Evolutionary conservation across 2,329 filamentous ascomycete species (phyloP).

Genomic region (Phyllosticta capitalensis): DNA sequence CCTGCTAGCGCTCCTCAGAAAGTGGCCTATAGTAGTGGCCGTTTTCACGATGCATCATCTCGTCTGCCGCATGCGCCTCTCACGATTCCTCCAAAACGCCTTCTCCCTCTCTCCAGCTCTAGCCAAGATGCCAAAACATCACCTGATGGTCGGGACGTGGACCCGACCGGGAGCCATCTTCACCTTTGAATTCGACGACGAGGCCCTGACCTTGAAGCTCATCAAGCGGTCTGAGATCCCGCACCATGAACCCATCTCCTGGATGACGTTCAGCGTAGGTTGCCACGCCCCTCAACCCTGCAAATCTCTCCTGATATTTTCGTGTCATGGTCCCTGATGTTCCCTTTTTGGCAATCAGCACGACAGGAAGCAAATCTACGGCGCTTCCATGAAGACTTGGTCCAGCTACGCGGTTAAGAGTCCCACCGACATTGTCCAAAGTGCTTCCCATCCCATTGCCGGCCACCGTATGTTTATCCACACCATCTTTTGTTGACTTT

Average conservation of each 20-base stretch:
- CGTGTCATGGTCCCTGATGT: not conserved
- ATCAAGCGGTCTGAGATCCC: slow-evolving; percentile 76
- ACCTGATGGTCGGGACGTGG: slow-evolving; percentile 89
- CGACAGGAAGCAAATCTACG: slow-evolving; percentile 74
- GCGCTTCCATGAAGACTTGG: slow-evolving; percentile 91
- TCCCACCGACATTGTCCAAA: slow-evolving; percentile 66
- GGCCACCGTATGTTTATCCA: slow-evolving; percentile 54
- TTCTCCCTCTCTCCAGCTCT: not conserved
- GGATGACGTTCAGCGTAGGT: slow-evolving; percentile 82
- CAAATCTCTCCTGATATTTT: not conserved
- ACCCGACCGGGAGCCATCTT: slow-evolving; percentile 83
- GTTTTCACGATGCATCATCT: slow-evolving; percentile 1
- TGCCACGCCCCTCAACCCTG: not conserved
- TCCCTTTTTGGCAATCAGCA: slow-evolving; percentile 44
- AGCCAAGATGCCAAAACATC: slow-evolving; percentile 58
- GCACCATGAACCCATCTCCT: slow-evolving; percentile 78
- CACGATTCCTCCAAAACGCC: not conserved
- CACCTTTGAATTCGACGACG: slow-evolving; percentile 79
- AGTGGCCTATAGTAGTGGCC: not conserved
- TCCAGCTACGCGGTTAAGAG: slow-evolving; percentile 68
- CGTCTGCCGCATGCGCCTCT: not conserved
- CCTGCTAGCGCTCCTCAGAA: slow-evolving; percentile 1
- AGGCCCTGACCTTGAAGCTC: slow-evolving; percentile 61
- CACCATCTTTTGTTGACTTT: slow-evolving; percentile 9
- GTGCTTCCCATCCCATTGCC: slow-evolving; percentile 63